Conservation (phyloP, 257 asterid genomes). For the Solanum lycopersicoides region DNA sequence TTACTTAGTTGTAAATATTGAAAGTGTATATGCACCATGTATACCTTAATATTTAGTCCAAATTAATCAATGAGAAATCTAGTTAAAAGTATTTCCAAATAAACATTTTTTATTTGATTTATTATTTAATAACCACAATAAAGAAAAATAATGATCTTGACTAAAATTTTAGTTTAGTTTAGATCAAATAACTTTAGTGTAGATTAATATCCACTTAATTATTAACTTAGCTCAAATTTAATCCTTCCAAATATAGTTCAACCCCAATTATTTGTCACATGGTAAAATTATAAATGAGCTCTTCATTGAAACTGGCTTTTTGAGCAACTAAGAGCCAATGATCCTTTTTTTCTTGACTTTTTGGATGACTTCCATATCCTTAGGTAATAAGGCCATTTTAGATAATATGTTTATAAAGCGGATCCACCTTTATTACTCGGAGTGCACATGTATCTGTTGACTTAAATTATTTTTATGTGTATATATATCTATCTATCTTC, state of each 20-base stretch:
- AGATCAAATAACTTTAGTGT: too few species aligned
- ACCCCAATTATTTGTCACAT: background rate
- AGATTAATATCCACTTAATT: too few species aligned
- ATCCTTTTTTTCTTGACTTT: background rate
- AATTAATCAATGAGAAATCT: too few species aligned
- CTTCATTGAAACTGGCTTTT: background rate
- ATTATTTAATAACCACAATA: background rate
- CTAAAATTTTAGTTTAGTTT: background rate
- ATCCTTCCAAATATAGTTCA: background rate
- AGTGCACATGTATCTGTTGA: rapidly evolving
- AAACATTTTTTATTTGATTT: too few species aligned
- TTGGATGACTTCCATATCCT: background rate
- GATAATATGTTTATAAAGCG: background rate
- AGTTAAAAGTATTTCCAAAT: too few species aligned
- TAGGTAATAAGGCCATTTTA: background rate
- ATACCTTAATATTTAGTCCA: too few species aligned
- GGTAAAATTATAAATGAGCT: background rate
- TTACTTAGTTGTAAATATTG: too few species aligned
- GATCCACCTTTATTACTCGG: too few species aligned
- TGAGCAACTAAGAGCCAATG: background rate
- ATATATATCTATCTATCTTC: too few species aligned
- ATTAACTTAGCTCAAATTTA: background rate
- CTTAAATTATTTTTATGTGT: too few species aligned
- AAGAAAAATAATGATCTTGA: background rate
- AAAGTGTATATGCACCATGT: background rate